Evolutionary conservation across 2,329 filamentous ascomycete genomes (phyloP), one percentile per base, ranked within the genome.

Genomic region (Fusarium sp.): DNA sequence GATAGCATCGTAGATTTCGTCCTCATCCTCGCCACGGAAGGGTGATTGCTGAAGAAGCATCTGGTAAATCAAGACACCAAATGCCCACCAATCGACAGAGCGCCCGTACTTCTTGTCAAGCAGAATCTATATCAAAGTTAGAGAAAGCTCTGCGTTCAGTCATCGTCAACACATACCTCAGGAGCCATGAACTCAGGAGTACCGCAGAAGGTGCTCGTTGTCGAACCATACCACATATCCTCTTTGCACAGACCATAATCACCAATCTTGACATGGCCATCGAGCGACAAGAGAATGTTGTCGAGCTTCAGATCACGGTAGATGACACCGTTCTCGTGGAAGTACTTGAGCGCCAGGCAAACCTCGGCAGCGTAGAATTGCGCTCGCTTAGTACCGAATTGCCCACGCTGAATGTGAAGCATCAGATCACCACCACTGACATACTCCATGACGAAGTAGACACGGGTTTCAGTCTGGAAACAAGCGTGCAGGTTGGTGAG

Each of bases 371-470:
- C 97, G 80, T 99, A 99, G 83, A 99, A 99, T 77, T 99, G 96
- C 74, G 96, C 96, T 76, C 96, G 91, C 85, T 98, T 98, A 8
- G 95, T 93, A 65, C 96, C 96, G 80, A 99, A 99, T 80, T 97
- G 94, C 20, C 96, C 96, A 69, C 96, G 92, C 83, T 99, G 96
- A 81, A 99, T 99, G 85, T 99, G 96, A 84, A 98, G 87, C 96
- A 99, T 99, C 81, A 99, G 84, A 88, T 99, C 96, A 85, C 96
- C 96, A 86, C 96, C 96, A 80, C 95, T 98, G 73, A 99, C 94
- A 82, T 99, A 99, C 85, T 99, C 96, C 96, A 98, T 98, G 73
- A 99, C 96, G 80, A 99, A 99, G 86, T 99, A 99, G 24, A 99
- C 95, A 77, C 96, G 89, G 8, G 96, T 99, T 83, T 99, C 96